phyloP scores from a whole-genome alignment of 106 monocot species.

The Apostasia shenzhenica region DNA sequence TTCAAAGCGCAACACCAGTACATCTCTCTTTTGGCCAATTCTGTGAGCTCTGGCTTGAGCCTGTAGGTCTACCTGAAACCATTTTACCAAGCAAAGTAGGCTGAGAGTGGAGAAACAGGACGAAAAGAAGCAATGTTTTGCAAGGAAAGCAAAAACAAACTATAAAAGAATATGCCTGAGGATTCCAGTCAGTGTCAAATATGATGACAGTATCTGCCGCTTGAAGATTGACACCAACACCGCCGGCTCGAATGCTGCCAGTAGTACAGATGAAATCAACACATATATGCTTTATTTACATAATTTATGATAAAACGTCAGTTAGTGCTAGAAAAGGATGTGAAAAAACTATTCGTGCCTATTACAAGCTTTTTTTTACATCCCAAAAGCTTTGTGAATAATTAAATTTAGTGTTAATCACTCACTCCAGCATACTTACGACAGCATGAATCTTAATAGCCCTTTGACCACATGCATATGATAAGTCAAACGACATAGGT shows the following conservation, averaged over 20 bases:
- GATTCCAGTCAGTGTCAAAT: slow-evolving; percentile 99
- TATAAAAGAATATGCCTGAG: slow-evolving; percentile 58
- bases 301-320: neutral
- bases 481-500: too few relatives aligned
- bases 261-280: slow-evolving; percentile 8
- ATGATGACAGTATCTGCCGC: slow-evolving; percentile 99
- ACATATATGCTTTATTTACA: neutral
- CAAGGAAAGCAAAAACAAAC: neutral
- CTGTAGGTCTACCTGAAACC: slow-evolving; percentile 88
- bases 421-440: too few relatives aligned
- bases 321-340: too few relatives aligned
- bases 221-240: slow-evolving; percentile 99
- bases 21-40: slow-evolving; percentile 97
- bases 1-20: slow-evolving; percentile 92
- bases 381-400: too few relatives aligned
- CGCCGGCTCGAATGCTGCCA: slow-evolving; percentile 95
- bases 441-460: too few relatives aligned
- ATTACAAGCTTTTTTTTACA: too few relatives aligned
- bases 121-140: slow-evolving; percentile 2
- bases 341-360: too few relatives aligned
- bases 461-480: too few relatives aligned
- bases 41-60: slow-evolving; percentile 99
- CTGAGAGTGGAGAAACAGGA: neutral
- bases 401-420: too few relatives aligned
- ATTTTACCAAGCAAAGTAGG: slow-evolving; percentile 6